These are phyloP conservation scores for Mangifera indica DNA, from an alignment of 345 rosid species.

Conservation along the genomic window DNA sequence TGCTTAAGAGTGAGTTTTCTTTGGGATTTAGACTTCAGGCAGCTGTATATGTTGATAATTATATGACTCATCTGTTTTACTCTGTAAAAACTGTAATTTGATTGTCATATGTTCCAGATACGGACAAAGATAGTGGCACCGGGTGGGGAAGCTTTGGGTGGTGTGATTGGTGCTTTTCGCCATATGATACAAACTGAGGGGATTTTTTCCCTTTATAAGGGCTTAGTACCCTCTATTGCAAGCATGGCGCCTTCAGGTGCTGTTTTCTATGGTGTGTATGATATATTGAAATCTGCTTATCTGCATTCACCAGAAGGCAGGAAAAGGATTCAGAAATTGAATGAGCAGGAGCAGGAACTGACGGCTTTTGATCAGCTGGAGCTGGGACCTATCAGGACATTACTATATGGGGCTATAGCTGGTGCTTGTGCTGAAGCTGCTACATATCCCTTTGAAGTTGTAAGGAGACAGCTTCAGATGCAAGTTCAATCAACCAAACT, in stretches of 20 bases:
- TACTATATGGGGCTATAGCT: conserved; percentile 66
- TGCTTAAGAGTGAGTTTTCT: neutral
- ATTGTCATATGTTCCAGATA: conserved; percentile 40
- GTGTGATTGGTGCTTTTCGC: conserved; percentile 62
- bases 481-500: conserved; percentile 57
- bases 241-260: conserved; percentile 85
- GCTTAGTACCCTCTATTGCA: conserved; percentile 63
- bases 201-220: conserved; percentile 68
- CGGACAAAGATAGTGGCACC: conserved; percentile 74
- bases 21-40: neutral
- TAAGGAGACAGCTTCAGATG: conserved; percentile 70
- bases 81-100: neutral
- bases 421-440: conserved; percentile 85
- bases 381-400: conserved; percentile 68
- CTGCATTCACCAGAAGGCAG: conserved; percentile 61
- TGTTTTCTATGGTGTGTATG: conserved; percentile 70
- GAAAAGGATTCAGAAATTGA: conserved; percentile 62
- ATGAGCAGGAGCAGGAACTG: conserved; percentile 47
- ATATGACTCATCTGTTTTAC: neutral
- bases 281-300: conserved; percentile 61
- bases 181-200: conserved; percentile 69
- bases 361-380: conserved; percentile 72
- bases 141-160: conserved; percentile 74
- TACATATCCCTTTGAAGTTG: conserved; percentile 75
- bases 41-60: neutral